Evolutionary conservation across 75 land plant genomes (phyloP).

Genomic region (Sequoia sempervirens): DNA sequence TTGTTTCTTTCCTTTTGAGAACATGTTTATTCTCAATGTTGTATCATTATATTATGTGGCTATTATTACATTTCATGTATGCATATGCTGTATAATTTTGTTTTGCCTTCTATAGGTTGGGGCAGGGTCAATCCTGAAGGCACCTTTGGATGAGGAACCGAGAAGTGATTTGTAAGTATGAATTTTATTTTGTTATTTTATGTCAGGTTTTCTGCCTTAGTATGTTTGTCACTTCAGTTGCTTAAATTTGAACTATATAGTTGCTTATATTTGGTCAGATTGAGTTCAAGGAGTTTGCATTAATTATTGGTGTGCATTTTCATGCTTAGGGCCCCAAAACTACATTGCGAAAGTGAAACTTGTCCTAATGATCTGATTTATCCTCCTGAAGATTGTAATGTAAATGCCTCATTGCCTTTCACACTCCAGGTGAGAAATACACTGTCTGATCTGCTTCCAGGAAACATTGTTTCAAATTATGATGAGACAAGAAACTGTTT

Average conservation of each 20-base stretch:
- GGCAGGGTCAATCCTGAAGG: constrained; percentile 72
- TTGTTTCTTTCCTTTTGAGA: neutral
- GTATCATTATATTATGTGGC: neutral
- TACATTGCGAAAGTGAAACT: constrained; percentile 60
- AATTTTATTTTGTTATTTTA: neutral
- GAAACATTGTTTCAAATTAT: neutral
- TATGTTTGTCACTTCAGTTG: neutral
- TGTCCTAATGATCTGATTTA: constrained; percentile 78
- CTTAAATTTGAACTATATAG: neutral
- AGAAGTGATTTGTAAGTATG: constrained; percentile 45
- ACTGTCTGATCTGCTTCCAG: neutral
- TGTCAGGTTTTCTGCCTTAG: neutral
- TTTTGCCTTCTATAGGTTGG: constrained; percentile 54
- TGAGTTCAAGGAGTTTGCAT: neutral
- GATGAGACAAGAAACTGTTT: neutral
- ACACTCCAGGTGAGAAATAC: constrained; percentile 72
- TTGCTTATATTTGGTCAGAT: neutral
- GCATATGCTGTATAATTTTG: neutral
- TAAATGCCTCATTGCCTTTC: constrained; percentile 83
- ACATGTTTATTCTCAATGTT: neutral
- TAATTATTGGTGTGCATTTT: neutral
- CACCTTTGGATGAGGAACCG: constrained; percentile 65
- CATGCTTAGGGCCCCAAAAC: constrained; percentile 40
- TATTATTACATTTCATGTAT: neutral
- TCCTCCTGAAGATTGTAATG: constrained; percentile 96